Base-by-base conservation (phyloP, 2,329 filamentous ascomycete species). In the Colletotrichum sansevieriae region DNA sequence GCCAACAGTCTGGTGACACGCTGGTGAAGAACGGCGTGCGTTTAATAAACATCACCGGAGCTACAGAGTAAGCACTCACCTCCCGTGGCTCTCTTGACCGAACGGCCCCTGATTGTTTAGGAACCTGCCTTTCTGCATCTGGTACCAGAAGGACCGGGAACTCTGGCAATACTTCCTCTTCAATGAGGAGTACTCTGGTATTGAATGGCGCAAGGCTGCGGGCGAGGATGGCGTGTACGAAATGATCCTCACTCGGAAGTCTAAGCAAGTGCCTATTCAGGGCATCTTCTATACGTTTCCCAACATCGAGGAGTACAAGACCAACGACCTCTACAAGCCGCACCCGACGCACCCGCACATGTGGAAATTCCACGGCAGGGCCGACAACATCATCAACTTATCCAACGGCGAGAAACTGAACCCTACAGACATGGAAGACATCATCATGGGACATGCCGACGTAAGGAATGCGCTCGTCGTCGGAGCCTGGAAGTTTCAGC, bases 381-480 rank as follows among this genome's bases (percentile, higher is more conserved):
- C 75, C 72, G 80, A 84, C 47, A 78, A 83, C 22, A 68, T 83
- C n/a, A 77, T 83, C 15, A 83, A 86, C 13, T 81, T 87, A 41
- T 82, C 80, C 2, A 85, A 82, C 54, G 84, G 84, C 33, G 83
- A 85, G 75, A 86, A 87, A 73, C 71, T 86, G 7, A 87, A 87
- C 68, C 74, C 75, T 3, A 74, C 82, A 3, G 78, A 76, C 2
- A 82, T 85, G 39, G 84, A 86, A 70, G 71, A 74, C 0, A 77
- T 76, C 13, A 73, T 86, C 2, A 67, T 72, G 7, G 74, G 73
- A 11, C 82, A 85, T 51, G 78, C 81, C 0, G 70, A 75, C 1
- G 71, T 86, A 39, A 78, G 77, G 11, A 80, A 79, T 1, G 82
- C 80, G 0, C 10, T 86, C 1, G 81, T 87, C 1, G 82, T 85